A percentile compares a stretch with the other conserved stretches of the same genome.
These are phyloP conservation scores for Endocalyx cinctus DNA, from an alignment of 2,329 filamentous ascomycete species.

Conservation along the genomic window DNA sequence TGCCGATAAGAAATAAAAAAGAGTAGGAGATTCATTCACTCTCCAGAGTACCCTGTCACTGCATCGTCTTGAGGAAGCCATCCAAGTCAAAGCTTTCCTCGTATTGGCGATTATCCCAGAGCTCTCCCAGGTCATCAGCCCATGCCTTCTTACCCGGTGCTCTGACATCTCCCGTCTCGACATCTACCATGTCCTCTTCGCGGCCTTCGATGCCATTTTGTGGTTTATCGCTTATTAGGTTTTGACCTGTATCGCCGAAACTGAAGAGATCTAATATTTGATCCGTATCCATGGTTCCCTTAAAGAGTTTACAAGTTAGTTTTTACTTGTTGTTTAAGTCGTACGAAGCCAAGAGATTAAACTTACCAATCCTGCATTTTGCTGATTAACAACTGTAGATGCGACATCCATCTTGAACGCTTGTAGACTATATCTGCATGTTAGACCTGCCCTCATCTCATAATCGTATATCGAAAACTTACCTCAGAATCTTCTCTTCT, in stretches of 20 bases:
- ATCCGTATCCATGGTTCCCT: constrained; percentile 89
- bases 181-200: constrained; percentile 85
- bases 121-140: constrained; percentile 87
- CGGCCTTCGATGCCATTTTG: constrained; percentile 55
- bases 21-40: no score
- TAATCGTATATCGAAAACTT: constrained; percentile 6
- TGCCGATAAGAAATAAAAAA: no score
- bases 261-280: constrained; percentile 97
- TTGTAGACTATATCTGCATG: constrained; percentile 59
- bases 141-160: constrained; percentile 96
- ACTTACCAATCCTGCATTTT: constrained; percentile 76
- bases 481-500: constrained; percentile 92
- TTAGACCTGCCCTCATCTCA: constrained; percentile 3
- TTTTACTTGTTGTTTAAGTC: no score
- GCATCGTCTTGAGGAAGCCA: constrained; percentile 90
- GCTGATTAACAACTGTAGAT: constrained; percentile 96
- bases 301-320: constrained; percentile 12
- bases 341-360: no score
- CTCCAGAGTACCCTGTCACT: no score
- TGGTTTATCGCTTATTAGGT: constrained; percentile 57
- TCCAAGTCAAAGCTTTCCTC: constrained; percentile 97
- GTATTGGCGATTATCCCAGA: constrained; percentile 97
- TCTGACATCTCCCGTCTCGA: constrained; percentile 84
- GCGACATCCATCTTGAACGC: constrained; percentile 99
- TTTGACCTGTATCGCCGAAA: constrained; percentile 72